Conservation (phyloP, 2,329 filamentous ascomycete genomes). For the Aspergillus texensis region DNA sequence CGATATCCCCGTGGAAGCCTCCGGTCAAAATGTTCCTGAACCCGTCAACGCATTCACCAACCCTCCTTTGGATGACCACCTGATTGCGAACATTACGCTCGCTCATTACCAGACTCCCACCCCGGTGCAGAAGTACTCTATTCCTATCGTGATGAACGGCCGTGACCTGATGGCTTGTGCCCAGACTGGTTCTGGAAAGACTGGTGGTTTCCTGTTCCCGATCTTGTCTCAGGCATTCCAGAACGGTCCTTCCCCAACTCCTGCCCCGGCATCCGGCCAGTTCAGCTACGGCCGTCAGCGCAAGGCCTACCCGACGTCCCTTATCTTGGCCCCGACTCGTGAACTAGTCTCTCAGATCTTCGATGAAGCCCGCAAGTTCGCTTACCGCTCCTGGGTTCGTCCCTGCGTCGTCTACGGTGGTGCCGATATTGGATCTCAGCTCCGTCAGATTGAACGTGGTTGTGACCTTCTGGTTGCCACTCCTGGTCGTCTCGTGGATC, state of each 20-base stretch:
- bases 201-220: constrained; percentile 98
- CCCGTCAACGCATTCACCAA: constrained; percentile 88
- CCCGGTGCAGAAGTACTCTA: constrained; percentile 98
- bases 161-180: constrained; percentile 99
- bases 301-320: constrained; percentile 94
- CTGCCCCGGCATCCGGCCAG: constrained; percentile 62
- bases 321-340: constrained; percentile 95
- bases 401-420: constrained; percentile 98
- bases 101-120: constrained; percentile 95
- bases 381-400: constrained; percentile 97
- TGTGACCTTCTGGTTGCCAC: constrained; percentile 97
- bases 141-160: constrained; percentile 96
- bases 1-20: constrained; percentile 97
- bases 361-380: constrained; percentile 96
- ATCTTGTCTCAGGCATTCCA: constrained; percentile 97
- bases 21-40: constrained; percentile 89
- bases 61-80: constrained; percentile 91
- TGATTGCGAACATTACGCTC: constrained; percentile 89
- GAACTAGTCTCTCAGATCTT: constrained; percentile 99
- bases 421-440: constrained; percentile 97
- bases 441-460: constrained; percentile 95
- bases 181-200: constrained; percentile 99
- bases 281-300: constrained; percentile 85
- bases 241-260: constrained; percentile 75
- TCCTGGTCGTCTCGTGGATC: constrained; percentile 92